Evolutionary conservation across 495 filamentous ascomycete genomes (phyloP), one percentile per base, ranked within the genome.

Genomic region (Neurospora pannonica): DNA sequence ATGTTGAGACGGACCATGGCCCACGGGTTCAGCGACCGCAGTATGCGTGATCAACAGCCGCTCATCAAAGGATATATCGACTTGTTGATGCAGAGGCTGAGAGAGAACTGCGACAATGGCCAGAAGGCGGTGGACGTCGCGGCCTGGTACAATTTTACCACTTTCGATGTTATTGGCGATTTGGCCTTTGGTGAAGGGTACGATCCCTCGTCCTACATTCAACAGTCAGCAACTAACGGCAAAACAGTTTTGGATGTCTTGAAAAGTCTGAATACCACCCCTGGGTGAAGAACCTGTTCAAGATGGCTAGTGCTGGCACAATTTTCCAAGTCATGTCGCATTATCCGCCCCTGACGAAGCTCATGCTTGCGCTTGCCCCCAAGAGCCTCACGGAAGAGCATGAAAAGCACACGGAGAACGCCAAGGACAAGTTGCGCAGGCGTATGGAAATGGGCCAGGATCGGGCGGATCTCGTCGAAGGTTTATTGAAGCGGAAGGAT

Each of bases 91-190:
- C 40, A 72, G 40, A 77, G 82, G 43, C 69, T 91, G 37, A 73
- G 79, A 38, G 84, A 85, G 74, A 76, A 82, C 70, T 28, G 74
- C n/a, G 70, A 72, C 4, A 71, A 34, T n/a, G 82, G 81, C 3
- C 73, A 76, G 6, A 72, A 71, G 31, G 28, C 77, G 6, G 77
- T 89, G 1, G 82, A 88, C 70, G 78, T 91, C 46, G 78, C 78
- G 5, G 78, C 84, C 42, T 90, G 88, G 89, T 88, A 86, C 71
- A 90, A 88, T 70, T 90, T 79, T 75, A 86, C 85, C 2, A 89
- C 88, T 19, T 91, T 91, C 75, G 90, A 91, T 76, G 80, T 90
- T 28, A 88, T 89, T 75, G 89, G 88, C 3, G 88, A 90, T 75
- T 80, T 92, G 38, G 84, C 85, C 17, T 90, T 91, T 81, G 88